Percentiles rank a stretch among this genome's conserved stretches.
phyloP scores from a whole-genome alignment of 2,329 filamentous ascomycete species.

The Aspergillus sp. region DNA sequence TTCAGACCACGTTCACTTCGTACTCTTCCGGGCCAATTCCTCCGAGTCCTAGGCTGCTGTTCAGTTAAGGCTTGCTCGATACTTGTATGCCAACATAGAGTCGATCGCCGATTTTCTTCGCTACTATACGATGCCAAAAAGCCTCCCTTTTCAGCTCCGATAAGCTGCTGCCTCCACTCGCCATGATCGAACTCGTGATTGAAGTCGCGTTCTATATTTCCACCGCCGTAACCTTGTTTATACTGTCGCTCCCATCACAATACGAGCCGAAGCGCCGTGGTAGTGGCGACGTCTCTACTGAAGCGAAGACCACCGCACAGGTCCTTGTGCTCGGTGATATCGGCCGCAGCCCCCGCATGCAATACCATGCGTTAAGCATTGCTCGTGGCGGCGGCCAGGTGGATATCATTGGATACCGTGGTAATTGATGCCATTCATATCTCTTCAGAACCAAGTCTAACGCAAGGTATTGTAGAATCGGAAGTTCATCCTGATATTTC shows the following conservation, averaged over 20 bases:
- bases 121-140: background rate
- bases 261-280: conserved; percentile 44
- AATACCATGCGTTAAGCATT: conserved; percentile 94
- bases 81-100: no score
- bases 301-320: conserved; percentile 60
- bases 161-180: background rate
- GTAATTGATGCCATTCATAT: conserved; percentile 44
- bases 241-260: conserved; percentile 54
- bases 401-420: conserved; percentile 83
- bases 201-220: conserved; percentile 45
- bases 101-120: background rate
- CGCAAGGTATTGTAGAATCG: conserved; percentile 59
- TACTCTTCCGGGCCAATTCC: background rate
- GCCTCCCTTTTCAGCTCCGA: background rate
- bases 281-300: conserved; percentile 21
- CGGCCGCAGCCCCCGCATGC: conserved; percentile 94
- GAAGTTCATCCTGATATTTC: conserved; percentile 75
- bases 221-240: conserved; percentile 49
- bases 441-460: conserved; percentile 3
- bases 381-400: conserved; percentile 78
- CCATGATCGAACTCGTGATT: conserved; percentile 38
- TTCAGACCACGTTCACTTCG: background rate
- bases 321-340: conserved; percentile 93
- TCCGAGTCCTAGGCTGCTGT: background rate
- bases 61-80: background rate